These are phyloP conservation scores for Tylopilus orsonianus DNA, from an alignment of 1,284 basidiomycete species.

Conservation along the genomic window DNA sequence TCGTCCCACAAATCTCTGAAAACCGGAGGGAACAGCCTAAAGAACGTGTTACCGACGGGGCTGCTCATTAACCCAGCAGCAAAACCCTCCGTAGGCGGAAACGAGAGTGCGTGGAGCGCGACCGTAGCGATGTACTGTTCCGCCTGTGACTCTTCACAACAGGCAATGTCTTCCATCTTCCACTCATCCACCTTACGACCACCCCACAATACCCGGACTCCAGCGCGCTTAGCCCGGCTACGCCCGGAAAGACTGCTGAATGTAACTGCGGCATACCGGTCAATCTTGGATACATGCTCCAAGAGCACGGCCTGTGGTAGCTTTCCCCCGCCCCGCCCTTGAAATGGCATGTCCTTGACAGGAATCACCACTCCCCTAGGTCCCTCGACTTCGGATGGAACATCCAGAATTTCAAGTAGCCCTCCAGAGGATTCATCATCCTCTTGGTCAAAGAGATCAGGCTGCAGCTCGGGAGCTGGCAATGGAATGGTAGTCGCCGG, in stretches of 20 bases:
- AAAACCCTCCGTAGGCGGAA: conserved; percentile 62
- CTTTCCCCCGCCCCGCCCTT: conserved; percentile 78
- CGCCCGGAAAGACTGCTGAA: conserved; percentile 65
- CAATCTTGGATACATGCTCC: conserved; percentile 64
- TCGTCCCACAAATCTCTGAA: conserved; percentile 95
- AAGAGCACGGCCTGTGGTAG: conserved; percentile 70
- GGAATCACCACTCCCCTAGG: conserved; percentile 56
- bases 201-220: conserved; percentile 74
- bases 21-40: conserved; percentile 74
- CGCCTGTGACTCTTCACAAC: conserved; percentile 76
- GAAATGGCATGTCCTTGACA: conserved; percentile 75
- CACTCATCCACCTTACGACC: conserved; percentile 65
- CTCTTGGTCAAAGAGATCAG: conserved; percentile 51
- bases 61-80: conserved; percentile 45
- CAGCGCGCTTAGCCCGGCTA: conserved; percentile 71
- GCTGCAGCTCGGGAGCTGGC: conserved; percentile 1
- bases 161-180: conserved; percentile 86
- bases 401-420: conserved; percentile 80
- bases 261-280: conserved; percentile 73
- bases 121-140: conserved; percentile 90
- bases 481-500: background rate
- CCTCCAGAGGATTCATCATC: conserved; percentile 57
- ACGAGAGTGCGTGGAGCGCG: conserved; percentile 78
- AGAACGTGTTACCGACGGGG: conserved; percentile 54
- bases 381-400: conserved; percentile 51